phyloP scores from a whole-genome alignment of 305 asterid species.

The Fraxinus albicans region DNA sequence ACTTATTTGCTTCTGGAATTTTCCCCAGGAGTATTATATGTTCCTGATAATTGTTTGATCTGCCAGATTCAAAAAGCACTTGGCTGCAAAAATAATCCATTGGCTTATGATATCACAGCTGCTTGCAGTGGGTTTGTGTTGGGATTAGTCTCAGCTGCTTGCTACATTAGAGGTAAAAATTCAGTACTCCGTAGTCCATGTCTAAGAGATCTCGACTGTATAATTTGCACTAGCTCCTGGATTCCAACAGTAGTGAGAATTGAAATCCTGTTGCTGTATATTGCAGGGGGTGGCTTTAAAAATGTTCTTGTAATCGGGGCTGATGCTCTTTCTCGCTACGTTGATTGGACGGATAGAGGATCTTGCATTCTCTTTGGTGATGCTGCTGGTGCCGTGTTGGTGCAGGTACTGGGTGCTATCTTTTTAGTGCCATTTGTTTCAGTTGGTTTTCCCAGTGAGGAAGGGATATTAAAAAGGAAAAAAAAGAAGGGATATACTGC shows the following conservation, averaged over 20 bases:
- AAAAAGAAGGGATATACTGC: background rate
- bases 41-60: background rate
- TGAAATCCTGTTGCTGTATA: conserved; percentile 14
- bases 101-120: conserved; percentile 79
- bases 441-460: background rate
- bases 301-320: conserved; percentile 86
- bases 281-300: conserved; percentile 71
- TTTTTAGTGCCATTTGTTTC: background rate
- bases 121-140: conserved; percentile 83
- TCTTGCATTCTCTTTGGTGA: conserved; percentile 89
- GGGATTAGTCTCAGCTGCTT: conserved; percentile 83
- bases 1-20: background rate
- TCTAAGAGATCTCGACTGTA: conserved; percentile 1
- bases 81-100: conserved; percentile 73
- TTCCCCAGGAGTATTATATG: background rate
- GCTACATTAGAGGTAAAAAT: conserved; percentile 64
- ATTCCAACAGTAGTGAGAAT: background rate
- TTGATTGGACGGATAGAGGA: conserved; percentile 88
- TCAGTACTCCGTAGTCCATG: background rate
- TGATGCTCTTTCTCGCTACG: conserved; percentile 76
- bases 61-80: conserved; percentile 71
- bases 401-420: conserved; percentile 49
- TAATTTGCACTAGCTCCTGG: background rate
- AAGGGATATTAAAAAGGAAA: background rate
- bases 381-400: conserved; percentile 81